Percentiles rank a stretch among this genome's conserved stretches.
These are phyloP conservation scores for Annona cherimola DNA, from an alignment of 164 flowering plant species.

Conservation along the genomic window DNA sequence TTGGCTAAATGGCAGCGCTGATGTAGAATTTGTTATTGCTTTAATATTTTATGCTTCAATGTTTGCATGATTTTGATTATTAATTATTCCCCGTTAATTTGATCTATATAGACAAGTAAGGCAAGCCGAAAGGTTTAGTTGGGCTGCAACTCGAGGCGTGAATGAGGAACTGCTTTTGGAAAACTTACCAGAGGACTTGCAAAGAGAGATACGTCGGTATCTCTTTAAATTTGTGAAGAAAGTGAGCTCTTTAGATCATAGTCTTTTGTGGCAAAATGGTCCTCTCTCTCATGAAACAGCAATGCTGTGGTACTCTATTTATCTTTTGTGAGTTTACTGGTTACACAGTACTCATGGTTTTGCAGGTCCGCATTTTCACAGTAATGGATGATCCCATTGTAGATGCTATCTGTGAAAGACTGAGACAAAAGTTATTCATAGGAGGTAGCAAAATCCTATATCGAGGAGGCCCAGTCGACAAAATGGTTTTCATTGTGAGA, in stretches of 20 bases:
- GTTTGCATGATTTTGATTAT: background rate
- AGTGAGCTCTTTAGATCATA: conserved; percentile 30
- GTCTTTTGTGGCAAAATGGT: background rate
- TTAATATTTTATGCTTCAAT: background rate
- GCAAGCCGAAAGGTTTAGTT: conserved; percentile 61
- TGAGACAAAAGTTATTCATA: conserved; percentile 62
- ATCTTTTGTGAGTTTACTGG: background rate
- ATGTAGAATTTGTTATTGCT: background rate
- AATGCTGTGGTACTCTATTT: background rate
- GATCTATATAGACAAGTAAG: conserved; percentile 48
- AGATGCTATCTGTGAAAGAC: conserved; percentile 70
- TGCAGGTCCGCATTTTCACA: conserved; percentile 69
- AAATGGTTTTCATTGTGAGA: conserved; percentile 66
- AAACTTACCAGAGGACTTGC: conserved; percentile 80
- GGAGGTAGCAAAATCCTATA: conserved; percentile 50
- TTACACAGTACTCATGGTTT: background rate
- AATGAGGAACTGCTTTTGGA: conserved; percentile 68
- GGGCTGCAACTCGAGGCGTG: conserved; percentile 81
- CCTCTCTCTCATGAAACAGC: background rate
- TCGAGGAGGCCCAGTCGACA: conserved; percentile 45
- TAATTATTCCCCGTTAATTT: background rate
- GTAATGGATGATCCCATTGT: conserved; percentile 61
- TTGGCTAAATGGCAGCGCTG: background rate
- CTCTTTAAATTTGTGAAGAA: conserved; percentile 68
- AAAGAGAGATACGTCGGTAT: conserved; percentile 78